Evolutionary conservation across 306 rosid species (phyloP).

Genomic region (Acacia confusa): DNA sequence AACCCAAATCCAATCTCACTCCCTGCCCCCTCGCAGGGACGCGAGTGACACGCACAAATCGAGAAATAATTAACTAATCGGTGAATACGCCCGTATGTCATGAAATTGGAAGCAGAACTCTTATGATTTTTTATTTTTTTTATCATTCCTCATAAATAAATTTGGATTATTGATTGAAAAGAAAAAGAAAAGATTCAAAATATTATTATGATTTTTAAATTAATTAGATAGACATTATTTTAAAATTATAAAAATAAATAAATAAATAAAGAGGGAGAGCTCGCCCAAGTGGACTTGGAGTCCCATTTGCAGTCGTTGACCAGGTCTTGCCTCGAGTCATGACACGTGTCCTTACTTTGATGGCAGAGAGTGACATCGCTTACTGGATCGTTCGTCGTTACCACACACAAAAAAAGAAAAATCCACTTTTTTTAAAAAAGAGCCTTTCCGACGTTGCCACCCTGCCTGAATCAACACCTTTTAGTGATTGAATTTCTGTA

Average conservation of each 20-base stretch:
- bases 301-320: background rate
- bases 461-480: background rate
- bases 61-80: background rate
- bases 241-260: too few relatives aligned
- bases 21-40: background rate
- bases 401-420: too few relatives aligned
- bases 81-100: background rate
- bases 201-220: too few relatives aligned
- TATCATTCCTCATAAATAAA: too few relatives aligned
- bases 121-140: too few relatives aligned
- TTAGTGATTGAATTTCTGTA: background rate
- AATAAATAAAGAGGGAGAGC: too few relatives aligned
- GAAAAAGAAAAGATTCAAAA: too few relatives aligned
- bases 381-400: background rate
- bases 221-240: too few relatives aligned
- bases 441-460: background rate
- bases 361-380: background rate
- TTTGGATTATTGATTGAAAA: too few relatives aligned
- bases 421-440: too few relatives aligned
- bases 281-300: background rate
- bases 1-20: background rate
- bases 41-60: too few relatives aligned
- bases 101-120: background rate
- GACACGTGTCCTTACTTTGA: background rate
- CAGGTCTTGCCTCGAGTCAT: background rate